Evolutionary conservation across 768 basidiomycete genomes (phyloP).

Genomic region (Clathrus columnatus): DNA sequence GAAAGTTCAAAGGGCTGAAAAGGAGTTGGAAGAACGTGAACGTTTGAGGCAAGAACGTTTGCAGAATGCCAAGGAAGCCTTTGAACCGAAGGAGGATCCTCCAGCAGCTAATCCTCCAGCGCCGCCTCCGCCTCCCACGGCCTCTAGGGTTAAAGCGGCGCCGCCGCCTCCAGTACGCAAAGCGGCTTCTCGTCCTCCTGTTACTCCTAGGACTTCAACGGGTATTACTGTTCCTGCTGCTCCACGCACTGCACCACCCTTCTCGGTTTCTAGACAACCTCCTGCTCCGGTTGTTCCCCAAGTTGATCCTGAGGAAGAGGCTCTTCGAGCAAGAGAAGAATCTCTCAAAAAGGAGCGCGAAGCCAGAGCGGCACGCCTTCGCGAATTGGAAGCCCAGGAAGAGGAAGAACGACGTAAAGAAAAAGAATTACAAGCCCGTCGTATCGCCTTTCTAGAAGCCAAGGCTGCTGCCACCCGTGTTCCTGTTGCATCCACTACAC

Average conservation of each 20-base stretch:
- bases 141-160: slow-evolving; percentile 33
- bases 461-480: slow-evolving; percentile 14
- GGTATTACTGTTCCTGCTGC: slow-evolving; percentile 26
- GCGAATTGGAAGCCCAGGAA: slow-evolving; percentile 62
- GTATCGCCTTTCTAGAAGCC: slow-evolving; percentile 17
- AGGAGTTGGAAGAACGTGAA: slow-evolving; percentile 74
- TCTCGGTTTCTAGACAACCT: slow-evolving; percentile 16
- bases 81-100: slow-evolving; percentile 37
- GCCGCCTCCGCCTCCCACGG: slow-evolving; percentile 29
- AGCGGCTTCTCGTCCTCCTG: slow-evolving; percentile 27
- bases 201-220: slow-evolving; percentile 16
- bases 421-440: slow-evolving; percentile 29
- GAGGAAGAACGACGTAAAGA: slow-evolving; percentile 44
- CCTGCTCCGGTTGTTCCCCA: slow-evolving; percentile 30
- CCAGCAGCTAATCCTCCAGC: slow-evolving; percentile 21
- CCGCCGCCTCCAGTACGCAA: slow-evolving; percentile 32
- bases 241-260: slow-evolving; percentile 21
- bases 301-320: slow-evolving; percentile 73
- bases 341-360: slow-evolving; percentile 63
- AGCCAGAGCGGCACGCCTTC: slow-evolving; percentile 60
- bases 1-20: slow-evolving; percentile 68
- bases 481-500: slow-evolving; percentile 3
- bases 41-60: slow-evolving; percentile 61
- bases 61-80: slow-evolving; percentile 55
- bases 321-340: slow-evolving; percentile 59